phyloP scores from a whole-genome alignment of 83 land plant species.

The Thuja plicata region DNA sequence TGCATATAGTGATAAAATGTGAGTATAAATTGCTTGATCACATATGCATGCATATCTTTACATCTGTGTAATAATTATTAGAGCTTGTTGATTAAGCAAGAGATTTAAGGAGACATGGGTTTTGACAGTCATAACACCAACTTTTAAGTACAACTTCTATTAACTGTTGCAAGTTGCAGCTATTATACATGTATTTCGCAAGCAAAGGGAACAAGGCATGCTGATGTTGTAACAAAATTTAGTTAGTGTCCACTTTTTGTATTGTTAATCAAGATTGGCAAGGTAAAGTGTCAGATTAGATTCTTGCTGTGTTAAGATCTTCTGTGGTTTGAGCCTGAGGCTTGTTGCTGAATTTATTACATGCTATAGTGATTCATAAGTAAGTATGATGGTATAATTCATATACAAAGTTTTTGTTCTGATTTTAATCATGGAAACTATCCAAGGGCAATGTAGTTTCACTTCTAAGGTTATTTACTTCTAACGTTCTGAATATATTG shows the following conservation, averaged over 20 bases:
- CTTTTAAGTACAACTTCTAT: not conserved
- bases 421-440: not conserved
- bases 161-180: not conserved
- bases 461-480: not conserved
- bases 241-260: too few relatives aligned
- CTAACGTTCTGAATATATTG: not conserved
- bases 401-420: not conserved
- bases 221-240: slow-evolving; percentile 8
- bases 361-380: not conserved
- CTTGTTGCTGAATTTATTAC: not conserved
- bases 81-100: not conserved
- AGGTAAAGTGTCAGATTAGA: not conserved
- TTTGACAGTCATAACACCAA: not conserved
- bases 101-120: not conserved
- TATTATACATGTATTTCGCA: not conserved
- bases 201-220: not conserved
- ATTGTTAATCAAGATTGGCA: not conserved
- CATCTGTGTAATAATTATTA: not conserved
- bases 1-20: slow-evolving; percentile 70
- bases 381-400: not conserved
- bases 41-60: not conserved
- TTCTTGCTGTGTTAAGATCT: not conserved
- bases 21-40: slow-evolving; percentile 15
- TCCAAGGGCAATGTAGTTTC: not conserved
- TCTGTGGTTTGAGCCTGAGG: not conserved